Evolutionary conservation across 2,329 filamentous ascomycete genomes (phyloP).

Genomic region (Colletotrichum endophyticum): DNA sequence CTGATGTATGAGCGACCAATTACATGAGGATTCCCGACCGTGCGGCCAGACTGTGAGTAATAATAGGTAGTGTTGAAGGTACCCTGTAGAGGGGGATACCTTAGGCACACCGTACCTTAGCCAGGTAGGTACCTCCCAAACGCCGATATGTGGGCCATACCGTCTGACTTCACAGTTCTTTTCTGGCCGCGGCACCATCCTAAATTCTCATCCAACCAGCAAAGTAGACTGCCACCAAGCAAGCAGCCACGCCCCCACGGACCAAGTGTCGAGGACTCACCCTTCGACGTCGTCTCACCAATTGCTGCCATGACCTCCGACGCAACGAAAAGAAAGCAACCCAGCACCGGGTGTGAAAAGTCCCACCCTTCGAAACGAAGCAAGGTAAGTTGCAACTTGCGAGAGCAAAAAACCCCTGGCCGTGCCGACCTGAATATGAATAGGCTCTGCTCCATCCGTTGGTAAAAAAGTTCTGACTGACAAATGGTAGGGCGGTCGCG

Average conservation of each 20-base stretch:
- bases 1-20: too few relatives aligned
- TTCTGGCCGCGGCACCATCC: background rate
- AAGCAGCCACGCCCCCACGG: background rate
- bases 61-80: background rate
- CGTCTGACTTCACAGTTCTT: background rate
- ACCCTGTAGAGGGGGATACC: too few relatives aligned
- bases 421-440: background rate
- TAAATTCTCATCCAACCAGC: background rate
- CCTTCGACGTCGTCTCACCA: background rate
- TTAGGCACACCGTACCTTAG: too few relatives aligned
- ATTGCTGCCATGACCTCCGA: slow-evolving; percentile 32
- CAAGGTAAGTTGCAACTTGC: slow-evolving; percentile 38
- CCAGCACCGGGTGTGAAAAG: slow-evolving; percentile 25
- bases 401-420: background rate
- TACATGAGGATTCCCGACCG: too few relatives aligned
- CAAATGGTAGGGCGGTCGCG: slow-evolving; percentile 23
- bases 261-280: background rate
- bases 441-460: background rate
- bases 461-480: background rate
- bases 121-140: background rate
- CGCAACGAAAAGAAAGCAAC: slow-evolving; percentile 39
- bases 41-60: too few relatives aligned
- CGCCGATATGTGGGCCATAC: background rate
- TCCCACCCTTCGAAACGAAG: slow-evolving; percentile 40
- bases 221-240: background rate